phyloP scores from a whole-genome alignment of 208 protist genomes.

The Balamuthia mandrillaris region DNA sequence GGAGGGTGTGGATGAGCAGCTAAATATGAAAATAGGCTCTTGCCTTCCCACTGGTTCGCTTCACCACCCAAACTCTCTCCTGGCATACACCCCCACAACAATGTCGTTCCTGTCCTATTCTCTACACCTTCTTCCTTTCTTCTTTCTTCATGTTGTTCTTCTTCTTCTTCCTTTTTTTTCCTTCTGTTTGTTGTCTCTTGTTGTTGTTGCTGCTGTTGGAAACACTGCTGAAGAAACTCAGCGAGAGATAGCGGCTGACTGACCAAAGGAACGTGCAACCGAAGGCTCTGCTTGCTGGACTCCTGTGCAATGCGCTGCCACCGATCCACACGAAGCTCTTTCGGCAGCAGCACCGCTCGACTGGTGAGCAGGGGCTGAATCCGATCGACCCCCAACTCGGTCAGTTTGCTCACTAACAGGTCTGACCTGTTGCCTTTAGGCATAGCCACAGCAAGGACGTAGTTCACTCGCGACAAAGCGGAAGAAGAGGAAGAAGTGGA shows the following conservation, averaged over 20 bases:
- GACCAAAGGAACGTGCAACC: background rate
- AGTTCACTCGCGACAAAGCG: background rate
- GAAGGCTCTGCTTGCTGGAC: background rate
- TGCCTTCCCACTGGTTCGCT: background rate
- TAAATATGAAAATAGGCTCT: background rate
- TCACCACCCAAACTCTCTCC: no score
- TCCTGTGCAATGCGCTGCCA: background rate
- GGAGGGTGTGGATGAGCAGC: background rate
- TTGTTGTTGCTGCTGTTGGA: no score
- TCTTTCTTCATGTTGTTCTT: no score
- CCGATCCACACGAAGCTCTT: background rate
- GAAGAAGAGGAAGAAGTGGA: background rate
- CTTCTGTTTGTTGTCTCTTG: no score
- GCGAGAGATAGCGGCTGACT: background rate
- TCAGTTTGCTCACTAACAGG: background rate
- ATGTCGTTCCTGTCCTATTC: background rate
- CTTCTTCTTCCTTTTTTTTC: no score
- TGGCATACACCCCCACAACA: constrained; percentile 15
- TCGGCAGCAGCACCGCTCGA: background rate
- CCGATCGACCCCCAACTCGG: background rate
- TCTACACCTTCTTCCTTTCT: no score
- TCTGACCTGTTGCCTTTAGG: background rate
- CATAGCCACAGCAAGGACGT: background rate
- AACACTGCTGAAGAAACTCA: background rate
- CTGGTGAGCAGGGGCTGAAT: background rate